Evolutionary conservation across 2,329 filamentous ascomycete species (phyloP).

Genomic region (Hypoxylon sp.): DNA sequence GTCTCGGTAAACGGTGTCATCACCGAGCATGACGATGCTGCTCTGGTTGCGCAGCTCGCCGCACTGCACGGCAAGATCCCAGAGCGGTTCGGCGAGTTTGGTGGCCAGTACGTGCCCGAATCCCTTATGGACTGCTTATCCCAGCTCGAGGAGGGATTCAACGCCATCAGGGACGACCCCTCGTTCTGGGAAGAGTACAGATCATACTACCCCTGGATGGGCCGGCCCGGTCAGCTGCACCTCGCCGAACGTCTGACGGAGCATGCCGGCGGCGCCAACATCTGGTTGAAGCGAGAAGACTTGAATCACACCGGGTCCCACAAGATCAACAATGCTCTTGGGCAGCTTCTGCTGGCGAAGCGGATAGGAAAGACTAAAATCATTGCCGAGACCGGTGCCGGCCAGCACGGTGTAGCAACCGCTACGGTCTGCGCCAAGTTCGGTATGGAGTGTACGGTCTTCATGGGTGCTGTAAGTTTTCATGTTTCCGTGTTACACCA

Average conservation of each 20-base stretch:
- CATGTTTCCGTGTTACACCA: background rate
- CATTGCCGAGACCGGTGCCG: conserved; percentile 96
- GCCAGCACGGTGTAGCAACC: conserved; percentile 96
- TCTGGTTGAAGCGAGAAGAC: conserved; percentile 98
- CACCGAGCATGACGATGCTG: conserved; percentile 57
- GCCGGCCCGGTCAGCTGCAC: conserved; percentile 90
- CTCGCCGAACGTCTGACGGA: conserved; percentile 87
- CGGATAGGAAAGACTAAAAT: conserved; percentile 94
- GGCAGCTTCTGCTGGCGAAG: conserved; percentile 86
- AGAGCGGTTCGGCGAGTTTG: conserved; percentile 91
- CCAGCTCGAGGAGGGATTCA: conserved; percentile 90
- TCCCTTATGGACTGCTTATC: conserved; percentile 96
- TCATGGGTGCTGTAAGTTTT: conserved; percentile 81
- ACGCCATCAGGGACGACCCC: conserved; percentile 83
- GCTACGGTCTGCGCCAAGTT: conserved; percentile 98
- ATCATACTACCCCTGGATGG: conserved; percentile 97
- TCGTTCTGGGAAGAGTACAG: conserved; percentile 97
- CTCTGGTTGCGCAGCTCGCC: conserved; percentile 83
- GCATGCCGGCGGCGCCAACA: conserved; percentile 88
- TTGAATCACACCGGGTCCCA: conserved; percentile 97
- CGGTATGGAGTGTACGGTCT: conserved; percentile 96
- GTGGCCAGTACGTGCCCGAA: conserved; percentile 96
- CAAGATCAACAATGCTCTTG: conserved; percentile 99
- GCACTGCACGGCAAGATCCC: conserved; percentile 83
- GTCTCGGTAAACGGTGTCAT: conserved; percentile 76